A percentile compares a stretch with the other conserved stretches of the same genome.
Conservation (phyloP, 805 yeast species). For the Candida vaughaniae region DNA sequence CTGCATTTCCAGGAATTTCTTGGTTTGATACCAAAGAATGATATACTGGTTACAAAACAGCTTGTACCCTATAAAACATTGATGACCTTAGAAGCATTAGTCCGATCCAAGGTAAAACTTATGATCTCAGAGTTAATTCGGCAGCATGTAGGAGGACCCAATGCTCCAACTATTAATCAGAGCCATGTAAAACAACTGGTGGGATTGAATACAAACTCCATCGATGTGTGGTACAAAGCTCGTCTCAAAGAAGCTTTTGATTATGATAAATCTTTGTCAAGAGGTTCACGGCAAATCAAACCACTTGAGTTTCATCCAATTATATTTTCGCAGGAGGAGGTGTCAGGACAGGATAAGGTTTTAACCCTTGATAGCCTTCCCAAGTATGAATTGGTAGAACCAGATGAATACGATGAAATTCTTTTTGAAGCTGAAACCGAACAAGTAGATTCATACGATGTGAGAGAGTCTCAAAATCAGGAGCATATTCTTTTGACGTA, state of each 20-base stretch:
- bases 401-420: slow-evolving; percentile 10
- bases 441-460: slow-evolving; percentile 15
- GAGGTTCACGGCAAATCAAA: not conserved
- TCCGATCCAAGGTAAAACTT: not conserved
- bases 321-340: not conserved
- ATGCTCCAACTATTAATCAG: not conserved
- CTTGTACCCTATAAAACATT: not conserved
- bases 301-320: not conserved
- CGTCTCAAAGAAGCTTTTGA: not conserved
- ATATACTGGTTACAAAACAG: too few relatives aligned
- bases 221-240: not conserved
- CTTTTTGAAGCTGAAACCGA: slow-evolving; percentile 11
- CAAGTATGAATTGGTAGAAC: slow-evolving; percentile 7
- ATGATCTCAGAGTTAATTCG: not conserved
- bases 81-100: not conserved
- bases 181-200: not conserved
- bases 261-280: not conserved
- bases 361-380: slow-evolving; percentile 9
- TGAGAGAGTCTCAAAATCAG: slow-evolving; percentile 12
- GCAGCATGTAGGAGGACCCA: not conserved
- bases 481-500: slow-evolving; percentile 20
- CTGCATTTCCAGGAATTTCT: not conserved
- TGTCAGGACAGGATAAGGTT: not conserved
- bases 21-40: not conserved
- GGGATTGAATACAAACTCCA: not conserved